Evolutionary conservation across 805 yeast species (phyloP).

Genomic region (Metschnikowia peoriensis): DNA sequence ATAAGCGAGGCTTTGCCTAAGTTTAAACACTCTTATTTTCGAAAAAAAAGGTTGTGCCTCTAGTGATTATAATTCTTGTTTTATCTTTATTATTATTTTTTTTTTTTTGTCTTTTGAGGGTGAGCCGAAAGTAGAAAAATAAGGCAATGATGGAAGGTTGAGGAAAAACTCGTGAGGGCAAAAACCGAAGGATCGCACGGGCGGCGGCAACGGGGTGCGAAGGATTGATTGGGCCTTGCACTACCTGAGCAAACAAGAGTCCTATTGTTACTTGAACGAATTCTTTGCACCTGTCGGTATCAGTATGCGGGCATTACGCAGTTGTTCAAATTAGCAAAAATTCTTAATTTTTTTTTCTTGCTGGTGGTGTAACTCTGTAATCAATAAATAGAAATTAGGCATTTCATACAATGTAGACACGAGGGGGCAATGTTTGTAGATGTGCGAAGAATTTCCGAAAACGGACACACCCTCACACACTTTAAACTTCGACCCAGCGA

Average conservation of each 20-base stretch:
- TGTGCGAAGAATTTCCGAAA: not conserved
- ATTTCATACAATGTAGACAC: not conserved
- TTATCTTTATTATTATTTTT: not conserved
- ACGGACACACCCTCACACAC: not conserved
- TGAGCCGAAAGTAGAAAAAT: conserved; percentile 2
- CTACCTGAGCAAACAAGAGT: conserved; percentile 1
- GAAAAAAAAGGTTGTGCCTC: not conserved
- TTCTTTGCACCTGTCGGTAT: not conserved
- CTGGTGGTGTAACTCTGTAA: too few relatives aligned
- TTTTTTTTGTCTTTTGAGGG: not conserved
- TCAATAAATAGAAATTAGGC: too few relatives aligned
- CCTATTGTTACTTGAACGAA: not conserved
- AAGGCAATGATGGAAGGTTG: conserved; percentile 6
- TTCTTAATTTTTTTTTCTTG: too few relatives aligned
- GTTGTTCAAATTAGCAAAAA: too few relatives aligned
- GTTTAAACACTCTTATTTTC: conserved; percentile 2
- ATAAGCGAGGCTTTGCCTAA: conserved; percentile 8
- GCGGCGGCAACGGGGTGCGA: conserved; percentile 1
- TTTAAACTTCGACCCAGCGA: not conserved
- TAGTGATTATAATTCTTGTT: not conserved
- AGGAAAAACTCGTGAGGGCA: conserved; percentile 11
- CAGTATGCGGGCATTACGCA: not conserved
- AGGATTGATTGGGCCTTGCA: conserved; percentile 1
- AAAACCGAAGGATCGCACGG: conserved; percentile 6
- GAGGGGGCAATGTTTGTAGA: not conserved